Percentiles rank a stretch among this genome's conserved stretches.
Conservation (phyloP, 257 asterid species). For the Ligustrum vulgare region DNA sequence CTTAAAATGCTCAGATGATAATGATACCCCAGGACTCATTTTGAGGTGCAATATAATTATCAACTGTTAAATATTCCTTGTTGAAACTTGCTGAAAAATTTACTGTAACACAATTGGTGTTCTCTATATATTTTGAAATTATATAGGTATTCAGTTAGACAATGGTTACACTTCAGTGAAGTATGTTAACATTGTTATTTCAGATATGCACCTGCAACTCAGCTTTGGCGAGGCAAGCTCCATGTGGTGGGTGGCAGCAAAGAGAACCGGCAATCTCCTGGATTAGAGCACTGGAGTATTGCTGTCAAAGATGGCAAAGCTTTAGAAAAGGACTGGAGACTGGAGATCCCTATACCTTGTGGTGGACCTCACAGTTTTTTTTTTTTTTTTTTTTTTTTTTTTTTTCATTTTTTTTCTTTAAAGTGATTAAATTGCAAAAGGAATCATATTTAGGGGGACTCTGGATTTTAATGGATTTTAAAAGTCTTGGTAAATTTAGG, state of each 20-base stretch:
- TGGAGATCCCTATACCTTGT: conserved; percentile 85
- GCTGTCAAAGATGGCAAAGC: conserved; percentile 82
- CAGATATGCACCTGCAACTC: conserved; percentile 97
- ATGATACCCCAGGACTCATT: background rate
- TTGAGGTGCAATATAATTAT: background rate
- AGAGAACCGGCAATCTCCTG: conserved; percentile 79
- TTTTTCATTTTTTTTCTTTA: conserved; percentile 15
- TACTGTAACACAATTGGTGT: background rate
- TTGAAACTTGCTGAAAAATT: background rate
- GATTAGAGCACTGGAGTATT: conserved; percentile 85
- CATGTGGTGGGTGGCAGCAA: conserved; percentile 99
- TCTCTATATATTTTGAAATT: background rate
- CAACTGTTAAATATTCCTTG: background rate
- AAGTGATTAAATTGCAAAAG: background rate
- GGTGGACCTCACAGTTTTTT: conserved; percentile 95
- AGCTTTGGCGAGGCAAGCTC: conserved; percentile 91
- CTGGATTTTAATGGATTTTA: too few species aligned
- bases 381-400: conserved; percentile 25
- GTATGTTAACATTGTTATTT: conserved; percentile 27
- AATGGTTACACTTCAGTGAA: background rate
- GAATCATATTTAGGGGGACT: too few species aligned
- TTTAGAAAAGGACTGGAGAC: conserved; percentile 72
- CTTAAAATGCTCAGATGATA: background rate
- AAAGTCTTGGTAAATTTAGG: too few species aligned
- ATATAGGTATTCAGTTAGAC: background rate